A percentile compares a stretch with the other conserved stretches of the same genome.
phyloP scores from a whole-genome alignment of 805 yeast genomes.

The Cyberlindnera maclurae region DNA sequence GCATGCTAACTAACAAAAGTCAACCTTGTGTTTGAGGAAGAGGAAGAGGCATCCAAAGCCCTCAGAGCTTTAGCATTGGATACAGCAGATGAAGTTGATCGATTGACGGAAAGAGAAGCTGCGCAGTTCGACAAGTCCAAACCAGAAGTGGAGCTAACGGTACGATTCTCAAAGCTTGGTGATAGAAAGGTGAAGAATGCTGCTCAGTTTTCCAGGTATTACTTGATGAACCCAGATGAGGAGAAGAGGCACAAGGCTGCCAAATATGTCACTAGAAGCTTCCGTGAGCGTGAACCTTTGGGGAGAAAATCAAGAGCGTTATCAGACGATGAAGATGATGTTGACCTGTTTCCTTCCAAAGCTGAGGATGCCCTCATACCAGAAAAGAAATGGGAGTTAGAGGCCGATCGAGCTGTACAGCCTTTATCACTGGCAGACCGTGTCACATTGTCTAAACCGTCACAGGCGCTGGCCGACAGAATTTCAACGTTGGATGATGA shows the following conservation, averaged over 20 bases:
- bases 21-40: constrained; percentile 20
- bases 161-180: constrained; percentile 15
- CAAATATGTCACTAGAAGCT: neutral
- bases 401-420: neutral
- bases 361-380: neutral
- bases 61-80: constrained; percentile 10
- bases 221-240: constrained; percentile 21
- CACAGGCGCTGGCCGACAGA: neutral
- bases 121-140: constrained; percentile 5
- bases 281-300: constrained; percentile 15
- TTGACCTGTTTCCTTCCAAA: constrained; percentile 19
- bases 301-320: constrained; percentile 11
- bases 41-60: constrained; percentile 12
- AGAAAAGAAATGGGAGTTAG: neutral
- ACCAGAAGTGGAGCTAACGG: constrained; percentile 12
- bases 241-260: constrained; percentile 3
- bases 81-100: constrained; percentile 4
- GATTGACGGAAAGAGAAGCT: constrained; percentile 6
- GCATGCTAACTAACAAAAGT: constrained; percentile 8
- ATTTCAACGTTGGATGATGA: neutral
- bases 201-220: constrained; percentile 21
- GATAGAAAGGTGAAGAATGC: constrained; percentile 24
- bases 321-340: constrained; percentile 7
- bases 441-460: neutral
- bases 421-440: too few species aligned